Conservation (phyloP, 176 grass and related monocot genomes). For the Elaeis guineensis region DNA sequence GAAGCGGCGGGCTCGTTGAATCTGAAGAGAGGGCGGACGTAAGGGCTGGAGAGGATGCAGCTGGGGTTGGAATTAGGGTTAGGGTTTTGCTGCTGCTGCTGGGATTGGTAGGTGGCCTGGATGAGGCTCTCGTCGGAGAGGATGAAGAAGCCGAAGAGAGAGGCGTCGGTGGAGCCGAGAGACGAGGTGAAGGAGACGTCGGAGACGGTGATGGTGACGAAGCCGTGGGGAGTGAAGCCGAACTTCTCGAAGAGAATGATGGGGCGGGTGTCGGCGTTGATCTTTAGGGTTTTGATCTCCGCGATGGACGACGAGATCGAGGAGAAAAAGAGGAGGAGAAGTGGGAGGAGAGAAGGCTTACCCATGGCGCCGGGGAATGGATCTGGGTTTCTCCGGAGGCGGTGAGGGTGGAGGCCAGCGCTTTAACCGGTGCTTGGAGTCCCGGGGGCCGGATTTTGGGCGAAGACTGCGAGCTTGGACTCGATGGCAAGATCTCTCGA, state of each 20-base stretch:
- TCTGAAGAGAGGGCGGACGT: conserved; percentile 58
- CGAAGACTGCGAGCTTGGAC: no score
- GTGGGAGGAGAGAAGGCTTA: conserved; percentile 15
- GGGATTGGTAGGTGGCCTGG: conserved; percentile 74
- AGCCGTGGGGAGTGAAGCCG: conserved; percentile 58
- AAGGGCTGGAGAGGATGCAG: conserved; percentile 70
- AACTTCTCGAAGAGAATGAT: conserved; percentile 99
- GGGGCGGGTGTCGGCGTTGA: conserved; percentile 42
- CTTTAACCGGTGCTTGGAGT: no score
- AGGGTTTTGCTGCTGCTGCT: conserved; percentile 32
- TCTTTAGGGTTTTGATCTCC: conserved; percentile 81
- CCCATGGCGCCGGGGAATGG: conserved; percentile 33
- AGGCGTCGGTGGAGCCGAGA: conserved; percentile 24
- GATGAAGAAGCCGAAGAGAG: conserved; percentile 78
- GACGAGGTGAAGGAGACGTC: conserved; percentile 37
- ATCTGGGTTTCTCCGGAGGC: conserved; percentile 27
- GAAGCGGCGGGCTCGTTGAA: conserved; percentile 29
- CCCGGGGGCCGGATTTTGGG: no score
- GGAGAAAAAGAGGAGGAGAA: conserved; percentile 1
- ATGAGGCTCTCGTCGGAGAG: conserved; percentile 90
- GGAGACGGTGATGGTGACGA: conserved; percentile 36
- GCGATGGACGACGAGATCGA: conserved; percentile 37
- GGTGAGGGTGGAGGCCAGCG: no score
- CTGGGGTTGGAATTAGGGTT: conserved; percentile 27
- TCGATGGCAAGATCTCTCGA: no score